Conservation (phyloP, 2,329 filamentous ascomycete genomes). For the Sclerotinia minor region DNA sequence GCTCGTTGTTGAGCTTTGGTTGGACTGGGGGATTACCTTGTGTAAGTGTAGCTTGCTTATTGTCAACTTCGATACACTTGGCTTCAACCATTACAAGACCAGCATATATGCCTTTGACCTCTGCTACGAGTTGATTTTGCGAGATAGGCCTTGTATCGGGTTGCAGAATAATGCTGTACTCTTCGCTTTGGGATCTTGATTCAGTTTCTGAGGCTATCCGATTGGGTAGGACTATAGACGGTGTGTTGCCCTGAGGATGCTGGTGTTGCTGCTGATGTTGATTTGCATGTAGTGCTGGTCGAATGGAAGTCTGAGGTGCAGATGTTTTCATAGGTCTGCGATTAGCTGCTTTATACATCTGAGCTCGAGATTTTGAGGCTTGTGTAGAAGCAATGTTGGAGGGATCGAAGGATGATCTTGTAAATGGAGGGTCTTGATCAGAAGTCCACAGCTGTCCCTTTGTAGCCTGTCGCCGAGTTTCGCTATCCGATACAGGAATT, state of each 20-base stretch:
- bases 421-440: constrained; percentile 29
- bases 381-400: constrained; percentile 38
- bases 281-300: neutral
- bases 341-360: constrained; percentile 28
- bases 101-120: constrained; percentile 63
- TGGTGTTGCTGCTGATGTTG: constrained; percentile 18
- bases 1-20: constrained; percentile 58
- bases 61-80: constrained; percentile 87
- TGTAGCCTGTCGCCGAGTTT: constrained; percentile 26
- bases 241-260: neutral
- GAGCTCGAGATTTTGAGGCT: constrained; percentile 31
- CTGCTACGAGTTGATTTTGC: constrained; percentile 39
- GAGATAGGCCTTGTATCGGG: constrained; percentile 49
- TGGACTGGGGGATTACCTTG: constrained; percentile 48
- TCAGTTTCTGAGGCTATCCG: neutral
- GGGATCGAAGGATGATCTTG: constrained; percentile 34
- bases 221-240: constrained; percentile 15
- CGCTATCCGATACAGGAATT: constrained; percentile 25
- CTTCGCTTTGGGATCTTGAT: constrained; percentile 56
- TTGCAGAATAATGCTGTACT: constrained; percentile 52
- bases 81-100: constrained; percentile 79
- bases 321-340: constrained; percentile 25
- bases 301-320: constrained; percentile 22
- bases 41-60: constrained; percentile 55
- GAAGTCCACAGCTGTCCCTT: constrained; percentile 37